These are phyloP conservation scores for Mycena crocata DNA, from an alignment of 768 basidiomycete species.

Conservation along the genomic window DNA sequence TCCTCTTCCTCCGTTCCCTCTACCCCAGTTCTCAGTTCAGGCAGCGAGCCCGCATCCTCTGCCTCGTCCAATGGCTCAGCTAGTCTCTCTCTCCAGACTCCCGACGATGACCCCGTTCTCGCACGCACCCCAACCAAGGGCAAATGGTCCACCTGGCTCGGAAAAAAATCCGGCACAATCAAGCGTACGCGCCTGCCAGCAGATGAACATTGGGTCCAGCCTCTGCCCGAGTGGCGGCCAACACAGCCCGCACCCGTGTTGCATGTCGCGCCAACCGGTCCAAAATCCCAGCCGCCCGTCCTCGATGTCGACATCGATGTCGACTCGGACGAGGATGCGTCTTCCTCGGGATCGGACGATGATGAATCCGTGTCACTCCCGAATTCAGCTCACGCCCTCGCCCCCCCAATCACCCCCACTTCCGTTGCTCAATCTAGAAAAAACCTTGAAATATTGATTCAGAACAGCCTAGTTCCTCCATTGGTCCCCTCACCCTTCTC, in stretches of 20 bases:
- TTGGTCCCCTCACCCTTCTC: slow-evolving; percentile 63
- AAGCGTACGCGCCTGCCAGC: slow-evolving; percentile 37
- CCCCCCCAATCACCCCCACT: slow-evolving; percentile 37
- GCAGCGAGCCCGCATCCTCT: slow-evolving; percentile 59
- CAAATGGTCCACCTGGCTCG: slow-evolving; percentile 69
- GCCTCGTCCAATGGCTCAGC: slow-evolving; percentile 73
- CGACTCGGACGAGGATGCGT: slow-evolving; percentile 45
- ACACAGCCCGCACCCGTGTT: slow-evolving; percentile 36
- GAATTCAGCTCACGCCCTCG: slow-evolving; percentile 26
- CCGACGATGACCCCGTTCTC: slow-evolving; percentile 60
- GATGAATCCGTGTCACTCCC: slow-evolving; percentile 37
- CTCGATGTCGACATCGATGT: slow-evolving; percentile 39
- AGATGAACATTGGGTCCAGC: slow-evolving; percentile 61
- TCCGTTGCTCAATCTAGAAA: slow-evolving; percentile 46
- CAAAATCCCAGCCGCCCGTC: slow-evolving; percentile 31
- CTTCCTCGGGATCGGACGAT: slow-evolving; percentile 53
- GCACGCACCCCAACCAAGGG: slow-evolving; percentile 48
- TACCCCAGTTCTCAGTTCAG: slow-evolving; percentile 45
- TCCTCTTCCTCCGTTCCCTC: slow-evolving; percentile 30
- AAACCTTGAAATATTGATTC: slow-evolving; percentile 56
- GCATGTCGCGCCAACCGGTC: slow-evolving; percentile 35
- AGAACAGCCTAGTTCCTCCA: slow-evolving; percentile 57
- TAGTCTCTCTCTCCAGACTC: slow-evolving; percentile 66
- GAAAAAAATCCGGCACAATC: slow-evolving; percentile 48
- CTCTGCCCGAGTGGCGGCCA: slow-evolving; percentile 47